Percentiles rank a stretch among this genome's conserved stretches.
phyloP scores from a whole-genome alignment of 2,329 filamentous ascomycete genomes.

The Xylaria sp. region DNA sequence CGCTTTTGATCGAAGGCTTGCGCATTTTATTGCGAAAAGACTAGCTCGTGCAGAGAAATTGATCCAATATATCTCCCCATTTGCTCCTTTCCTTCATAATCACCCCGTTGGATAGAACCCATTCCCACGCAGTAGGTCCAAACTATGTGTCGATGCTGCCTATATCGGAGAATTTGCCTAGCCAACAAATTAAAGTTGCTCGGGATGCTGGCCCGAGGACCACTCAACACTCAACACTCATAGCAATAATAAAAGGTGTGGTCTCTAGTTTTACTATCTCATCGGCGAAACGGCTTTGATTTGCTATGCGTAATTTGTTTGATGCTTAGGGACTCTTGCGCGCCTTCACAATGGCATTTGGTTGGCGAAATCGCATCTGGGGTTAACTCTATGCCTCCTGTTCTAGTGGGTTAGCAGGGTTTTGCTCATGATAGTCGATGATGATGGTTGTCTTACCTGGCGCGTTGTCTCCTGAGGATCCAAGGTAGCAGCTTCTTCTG shows the following conservation, averaged over 20 bases:
- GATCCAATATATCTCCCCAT: neutral
- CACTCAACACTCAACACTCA: neutral
- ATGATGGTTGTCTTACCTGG: neutral
- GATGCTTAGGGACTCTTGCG: neutral
- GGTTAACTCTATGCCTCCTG: neutral
- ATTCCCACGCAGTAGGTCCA: neutral
- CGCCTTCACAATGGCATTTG: neutral
- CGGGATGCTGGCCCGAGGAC: too few relatives aligned
- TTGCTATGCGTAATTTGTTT: neutral
- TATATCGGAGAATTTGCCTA: too few relatives aligned
- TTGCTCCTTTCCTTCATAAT: neutral
- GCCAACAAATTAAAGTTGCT: too few relatives aligned
- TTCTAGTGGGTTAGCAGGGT: neutral
- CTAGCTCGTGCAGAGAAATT: neutral
- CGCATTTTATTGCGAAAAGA: neutral
- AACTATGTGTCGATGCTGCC: too few relatives aligned
- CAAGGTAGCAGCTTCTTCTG: neutral
- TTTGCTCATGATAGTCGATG: neutral
- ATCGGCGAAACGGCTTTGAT: neutral
- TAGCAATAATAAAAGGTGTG: constrained; percentile 3
- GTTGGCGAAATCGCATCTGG: neutral
- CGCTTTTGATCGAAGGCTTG: neutral
- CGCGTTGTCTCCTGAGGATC: neutral
- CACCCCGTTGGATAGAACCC: neutral
- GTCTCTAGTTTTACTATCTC: neutral